Conservation (phyloP, 495 filamentous ascomycete genomes). For the Bathelium albidoporum region DNA sequence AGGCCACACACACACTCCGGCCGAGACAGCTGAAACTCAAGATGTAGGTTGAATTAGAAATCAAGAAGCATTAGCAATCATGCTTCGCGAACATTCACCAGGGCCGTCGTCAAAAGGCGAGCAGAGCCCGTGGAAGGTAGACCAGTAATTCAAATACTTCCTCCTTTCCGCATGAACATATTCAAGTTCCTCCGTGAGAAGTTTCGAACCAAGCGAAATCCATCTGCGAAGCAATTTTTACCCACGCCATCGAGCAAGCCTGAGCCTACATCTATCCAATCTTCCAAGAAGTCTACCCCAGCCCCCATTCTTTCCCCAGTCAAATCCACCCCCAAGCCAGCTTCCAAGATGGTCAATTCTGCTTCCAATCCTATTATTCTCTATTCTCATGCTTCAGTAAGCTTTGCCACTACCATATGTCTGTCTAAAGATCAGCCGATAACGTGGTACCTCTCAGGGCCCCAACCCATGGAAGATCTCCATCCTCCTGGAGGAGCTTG, state of each 20-base stretch:
- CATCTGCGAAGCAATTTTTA: no score
- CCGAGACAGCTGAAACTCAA: neutral
- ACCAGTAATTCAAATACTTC: neutral
- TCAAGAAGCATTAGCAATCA: neutral
- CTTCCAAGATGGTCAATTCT: neutral
- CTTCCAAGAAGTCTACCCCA: neutral
- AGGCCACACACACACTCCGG: no score
- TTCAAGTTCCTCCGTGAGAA: neutral
- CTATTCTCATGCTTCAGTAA: constrained; percentile 9
- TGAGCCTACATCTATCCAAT: neutral
- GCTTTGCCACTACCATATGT: neutral
- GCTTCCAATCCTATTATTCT: constrained; percentile 6
- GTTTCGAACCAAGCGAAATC: no score
- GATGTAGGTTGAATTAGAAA: neutral
- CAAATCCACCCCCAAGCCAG: neutral
- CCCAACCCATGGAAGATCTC: constrained; percentile 56
- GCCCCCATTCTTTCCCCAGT: neutral
- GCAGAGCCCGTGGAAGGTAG: neutral
- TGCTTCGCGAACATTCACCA: neutral
- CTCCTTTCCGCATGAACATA: neutral
- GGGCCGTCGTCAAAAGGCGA: neutral
- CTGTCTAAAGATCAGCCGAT: neutral
- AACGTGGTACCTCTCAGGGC: constrained; percentile 17
- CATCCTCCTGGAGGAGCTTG: constrained; percentile 52
- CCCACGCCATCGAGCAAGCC: no score